Evolutionary conservation across 108 stramenopile genomes (phyloP).

Genomic region (Cyclotella sp.): DNA sequence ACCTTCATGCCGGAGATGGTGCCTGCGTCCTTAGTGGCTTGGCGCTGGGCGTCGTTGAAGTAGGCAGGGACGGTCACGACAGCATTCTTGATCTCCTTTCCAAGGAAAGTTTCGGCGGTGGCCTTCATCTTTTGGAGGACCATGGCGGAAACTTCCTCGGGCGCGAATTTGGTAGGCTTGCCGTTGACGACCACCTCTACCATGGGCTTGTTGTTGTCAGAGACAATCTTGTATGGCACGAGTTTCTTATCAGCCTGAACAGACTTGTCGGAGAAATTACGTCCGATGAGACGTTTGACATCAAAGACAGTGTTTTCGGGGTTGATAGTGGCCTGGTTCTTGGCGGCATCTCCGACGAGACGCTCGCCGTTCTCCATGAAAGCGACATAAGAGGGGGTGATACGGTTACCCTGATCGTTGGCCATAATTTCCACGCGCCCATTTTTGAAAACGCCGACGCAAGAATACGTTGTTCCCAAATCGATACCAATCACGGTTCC

Average conservation of each 20-base stretch:
- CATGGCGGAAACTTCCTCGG: slow-evolving; percentile 94
- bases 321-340: slow-evolving; percentile 98
- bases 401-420: slow-evolving; percentile 99
- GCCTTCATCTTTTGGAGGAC: slow-evolving; percentile 90
- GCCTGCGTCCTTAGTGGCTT: slow-evolving; percentile 97
- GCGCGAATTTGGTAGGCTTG: slow-evolving; percentile 66
- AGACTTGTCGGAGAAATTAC: slow-evolving; percentile 92
- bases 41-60: slow-evolving; percentile 98
- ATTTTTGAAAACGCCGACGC: slow-evolving; percentile 97
- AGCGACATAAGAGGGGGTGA: slow-evolving; percentile 98
- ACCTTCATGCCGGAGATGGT: slow-evolving; percentile 95
- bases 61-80: slow-evolving; percentile 98
- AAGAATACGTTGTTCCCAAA: slow-evolving; percentile 98
- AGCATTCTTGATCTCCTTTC: slow-evolving; percentile 90
- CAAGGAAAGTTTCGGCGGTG: slow-evolving; percentile 88
- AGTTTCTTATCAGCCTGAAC: slow-evolving; percentile 99
- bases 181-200: slow-evolving; percentile 67
- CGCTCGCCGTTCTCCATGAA: slow-evolving; percentile 91
- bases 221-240: slow-evolving; percentile 93
- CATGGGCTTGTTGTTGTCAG: slow-evolving; percentile 87
- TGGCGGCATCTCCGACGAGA: slow-evolving; percentile 98
- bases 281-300: slow-evolving; percentile 98
- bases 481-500: slow-evolving; percentile 86
- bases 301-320: slow-evolving; percentile 98
- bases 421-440: slow-evolving; percentile 98